Base-by-base conservation (phyloP, 2,329 filamentous ascomycete species). In the Aureobasidium sp. region DNA sequence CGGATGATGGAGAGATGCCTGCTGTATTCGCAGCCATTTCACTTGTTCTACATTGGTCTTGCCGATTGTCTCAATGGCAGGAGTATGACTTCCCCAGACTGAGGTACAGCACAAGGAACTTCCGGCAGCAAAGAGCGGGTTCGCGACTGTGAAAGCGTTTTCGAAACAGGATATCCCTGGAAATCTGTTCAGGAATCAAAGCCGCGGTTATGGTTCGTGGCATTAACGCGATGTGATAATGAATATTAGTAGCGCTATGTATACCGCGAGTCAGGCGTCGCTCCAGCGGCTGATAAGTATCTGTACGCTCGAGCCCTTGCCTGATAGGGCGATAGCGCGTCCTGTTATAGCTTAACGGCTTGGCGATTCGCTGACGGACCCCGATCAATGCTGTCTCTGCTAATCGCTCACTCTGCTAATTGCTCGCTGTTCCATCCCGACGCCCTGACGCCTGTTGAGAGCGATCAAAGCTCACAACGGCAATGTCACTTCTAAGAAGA, bases 21-120 rank as follows among this genome's bases (percentile, higher is more conserved):
- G 56, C 34, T 60, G 42, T 50, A 26, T 51, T 60, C 15, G 46
- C 56, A 41, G 56, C 56, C 56, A 60, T 60, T 36, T 26, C 42
- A n/a, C 13, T 26, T 37, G 29, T 47, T 20, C 41, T 47, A 47
- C 55, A 48, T 58, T 10, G 42, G 29, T 58, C 12, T 58, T 27
- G 42, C 4, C 13, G 29, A 47, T 58, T 41, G 44, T 56, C 26
- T 56, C 39, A 42, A 23, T 29, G 26, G 39, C 39, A 47, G 20
- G 17, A 34, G 5, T 20, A 29, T 47, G 32, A 58, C 52, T 56
- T 23, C 37, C 52, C 52, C 52, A 23, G 26, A 44, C 9, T 56
- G n/a, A 56, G n/a, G 34, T 23, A 41, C 13, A 10, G 13, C 26
- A 37, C n/a, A 6, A 15, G 15, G 20, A 9, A 37, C 39, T 15